Base-by-base conservation (phyloP, 192 early-diverging fungal species). In the Glomus cerebriforme region DNA sequence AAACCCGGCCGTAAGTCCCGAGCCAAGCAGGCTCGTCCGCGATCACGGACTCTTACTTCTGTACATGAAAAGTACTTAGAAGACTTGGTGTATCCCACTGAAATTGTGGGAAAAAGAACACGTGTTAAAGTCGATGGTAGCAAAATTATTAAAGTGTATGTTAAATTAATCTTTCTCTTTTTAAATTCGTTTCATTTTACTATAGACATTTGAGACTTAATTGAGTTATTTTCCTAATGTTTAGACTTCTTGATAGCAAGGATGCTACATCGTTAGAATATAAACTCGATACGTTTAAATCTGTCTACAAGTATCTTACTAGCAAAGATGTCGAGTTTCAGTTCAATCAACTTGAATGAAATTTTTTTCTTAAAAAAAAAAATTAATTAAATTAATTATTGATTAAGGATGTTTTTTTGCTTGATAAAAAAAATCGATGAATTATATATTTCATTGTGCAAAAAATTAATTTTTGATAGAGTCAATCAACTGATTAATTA, bases 311-410 rank as follows among this genome's bases (percentile, higher is more conserved):
- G 89, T 93, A 93, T 83, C 87, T 98, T 76, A 98, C 98, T 79
- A 95, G 95, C 86, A 99, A 99, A 93, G 95, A 99, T 77, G 96
- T 99, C 84, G 92, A 93, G 79, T 99, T 99, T 85, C 96, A 98
- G 90, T 99, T 99, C 94, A 70, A 82, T 81, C 82, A 84, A 78
- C 60, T 80, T 76, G 83, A 87, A 82, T 82, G 81, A 84, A 10
- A 10, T n/a, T n/a, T n/a, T n/a, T n/a, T n/a, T n/a, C 9, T 43
- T 10, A 43, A 43, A 43, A 43, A 43, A 43, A 12, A 6, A 37
- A 0, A 37, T 37, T 35, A 7, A 37, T 43, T 43, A 12, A 43
- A 43, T 43, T 43, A 43, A 43, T 43, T 43, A 43, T 43, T 43
- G 12, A 43, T 43, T 43, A 43, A 12, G 39, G 39, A 43, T 43